Evolutionary conservation across 2,329 filamentous ascomycete species (phyloP), one percentile per base, ranked within the genome.

Genomic region (Oidium heveae): DNA sequence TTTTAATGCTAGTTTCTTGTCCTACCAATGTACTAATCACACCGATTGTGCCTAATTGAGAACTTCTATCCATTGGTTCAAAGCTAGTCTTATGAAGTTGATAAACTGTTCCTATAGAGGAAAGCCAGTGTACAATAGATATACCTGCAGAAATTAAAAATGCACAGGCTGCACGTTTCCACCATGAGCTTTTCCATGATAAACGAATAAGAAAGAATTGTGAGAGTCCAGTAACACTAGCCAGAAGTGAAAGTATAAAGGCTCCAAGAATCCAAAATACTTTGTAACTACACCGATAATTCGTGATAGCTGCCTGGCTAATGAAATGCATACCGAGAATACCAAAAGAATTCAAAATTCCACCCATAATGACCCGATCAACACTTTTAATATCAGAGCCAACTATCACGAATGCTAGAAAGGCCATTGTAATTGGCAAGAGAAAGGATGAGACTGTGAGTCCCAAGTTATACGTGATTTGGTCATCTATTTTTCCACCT

Each of bases 311-410:
- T 34, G 82, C 76, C 63, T 93, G 87, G n/a, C 85, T 85, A 18
- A 89, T 71, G 62, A 91, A 93, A 65, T 93, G 84, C 86, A 93
- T 91, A 34, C 82, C 83, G 57, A 82, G 86, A 52, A 91, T 80
- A 22, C 84, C 80, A 5, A 79, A 71, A 15, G 86, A 86, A 1
- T 82, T 82, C 46, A 88, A 71, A 1, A 77, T 63, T 7, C 86
- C 85, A 9, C 82, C 81, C 5, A 76, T 63, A 8, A 73, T 63
- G 12, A 84, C 72, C 10, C 20, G 20, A 60, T 74, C 74, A 32
- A 74, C 72, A 6, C 78, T 84, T 47, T 83, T 77, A 36, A 79
- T 73, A 56, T 81, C 73, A 8, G 15, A 16, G 15, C 37, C 15
- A 16, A 18, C n/a, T 16, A 41, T 41, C 37, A 41, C 37, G 62